Percentiles rank a stretch among this genome's conserved stretches.
Conservation (phyloP, 805 yeast genomes). For the Saccharomycopsis olivae region DNA sequence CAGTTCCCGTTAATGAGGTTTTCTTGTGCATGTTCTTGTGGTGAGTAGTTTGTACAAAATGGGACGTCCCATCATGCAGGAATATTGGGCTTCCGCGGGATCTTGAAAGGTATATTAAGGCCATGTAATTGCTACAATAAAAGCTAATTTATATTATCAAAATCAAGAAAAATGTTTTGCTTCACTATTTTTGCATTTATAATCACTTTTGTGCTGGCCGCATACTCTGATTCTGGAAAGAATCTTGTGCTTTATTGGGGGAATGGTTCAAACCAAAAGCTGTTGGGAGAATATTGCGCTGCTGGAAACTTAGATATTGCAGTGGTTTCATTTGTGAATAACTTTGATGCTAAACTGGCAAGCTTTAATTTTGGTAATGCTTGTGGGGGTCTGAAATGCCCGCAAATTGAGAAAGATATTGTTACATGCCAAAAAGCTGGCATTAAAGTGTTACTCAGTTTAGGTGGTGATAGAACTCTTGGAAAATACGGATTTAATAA, state of each 20-base stretch:
- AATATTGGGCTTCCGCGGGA: too few species aligned
- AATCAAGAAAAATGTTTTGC: too few species aligned
- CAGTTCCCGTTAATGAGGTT: too few species aligned
- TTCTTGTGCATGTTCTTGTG: too few species aligned
- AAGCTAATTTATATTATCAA: too few species aligned
- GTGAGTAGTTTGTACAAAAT: too few species aligned
- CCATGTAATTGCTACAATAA: too few species aligned
- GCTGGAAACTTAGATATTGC: constrained; percentile 40
- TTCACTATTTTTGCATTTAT: too few species aligned
- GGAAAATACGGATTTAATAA: constrained; percentile 71
- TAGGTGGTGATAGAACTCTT: constrained; percentile 62
- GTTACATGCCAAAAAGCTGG: constrained; percentile 68
- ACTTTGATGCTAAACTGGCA: constrained; percentile 15
- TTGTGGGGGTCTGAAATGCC: constrained; percentile 24
- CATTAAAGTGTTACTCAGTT: constrained; percentile 62
- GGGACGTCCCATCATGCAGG: too few species aligned
- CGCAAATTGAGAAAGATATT: constrained; percentile 54
- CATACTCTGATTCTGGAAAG: constrained; percentile 26
- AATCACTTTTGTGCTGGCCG: too few species aligned
- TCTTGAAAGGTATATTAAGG: too few species aligned
- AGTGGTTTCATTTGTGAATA: constrained; percentile 24
- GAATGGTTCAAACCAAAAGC: constrained; percentile 32
- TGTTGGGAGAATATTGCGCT: constrained; percentile 42
- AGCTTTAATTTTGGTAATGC: constrained; percentile 38
- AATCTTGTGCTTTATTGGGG: constrained; percentile 65